Percentiles rank a stretch among this genome's conserved stretches.
Conservation (phyloP, 331 rosid species). For the Arachis monticola region DNA sequence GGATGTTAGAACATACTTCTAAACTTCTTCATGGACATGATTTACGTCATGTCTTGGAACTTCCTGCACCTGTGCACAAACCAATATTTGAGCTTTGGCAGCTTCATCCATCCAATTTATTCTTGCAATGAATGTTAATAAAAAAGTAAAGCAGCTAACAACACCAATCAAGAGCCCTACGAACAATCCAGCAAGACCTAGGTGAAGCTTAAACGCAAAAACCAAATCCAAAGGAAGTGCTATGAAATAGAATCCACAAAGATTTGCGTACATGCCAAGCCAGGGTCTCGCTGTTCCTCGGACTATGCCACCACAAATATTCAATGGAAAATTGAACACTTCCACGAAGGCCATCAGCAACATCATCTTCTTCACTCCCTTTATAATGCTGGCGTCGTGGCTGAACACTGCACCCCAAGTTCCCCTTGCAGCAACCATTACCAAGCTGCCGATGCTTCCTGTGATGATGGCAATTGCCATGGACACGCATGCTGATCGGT, state of each 20-base stretch:
- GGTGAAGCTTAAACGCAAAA: slow-evolving; percentile 56
- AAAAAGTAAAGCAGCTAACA: slow-evolving; percentile 47
- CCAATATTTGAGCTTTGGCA: slow-evolving; percentile 50
- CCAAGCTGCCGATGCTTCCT: slow-evolving; percentile 52
- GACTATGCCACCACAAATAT: slow-evolving; percentile 64
- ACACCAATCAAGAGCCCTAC: slow-evolving; percentile 61
- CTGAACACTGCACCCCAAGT: slow-evolving; percentile 66
- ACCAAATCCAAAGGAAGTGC: slow-evolving; percentile 62
- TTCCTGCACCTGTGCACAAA: slow-evolving; percentile 3
- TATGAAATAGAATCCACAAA: slow-evolving; percentile 67
- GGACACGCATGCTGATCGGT: slow-evolving; percentile 49
- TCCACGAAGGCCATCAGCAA: slow-evolving; percentile 63
- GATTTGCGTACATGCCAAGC: slow-evolving; percentile 62
- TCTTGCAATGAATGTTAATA: slow-evolving; percentile 51
- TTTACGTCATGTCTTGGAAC: slow-evolving; percentile 20
- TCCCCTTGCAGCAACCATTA: slow-evolving; percentile 63
- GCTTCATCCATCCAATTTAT: slow-evolving; percentile 70
- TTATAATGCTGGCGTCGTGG: slow-evolving; percentile 49
- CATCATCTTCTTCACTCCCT: slow-evolving; percentile 65
- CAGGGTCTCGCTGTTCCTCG: slow-evolving; percentile 64
- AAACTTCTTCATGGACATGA: slow-evolving; percentile 13
- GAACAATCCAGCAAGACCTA: slow-evolving; percentile 60
- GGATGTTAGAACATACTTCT: background rate
- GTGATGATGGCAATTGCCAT: slow-evolving; percentile 33
- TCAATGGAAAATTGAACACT: slow-evolving; percentile 62